Percentiles rank a stretch among this genome's conserved stretches.
These are phyloP conservation scores for Mimosa bimucronata DNA, from an alignment of 306 rosid genomes.

Conservation along the genomic window DNA sequence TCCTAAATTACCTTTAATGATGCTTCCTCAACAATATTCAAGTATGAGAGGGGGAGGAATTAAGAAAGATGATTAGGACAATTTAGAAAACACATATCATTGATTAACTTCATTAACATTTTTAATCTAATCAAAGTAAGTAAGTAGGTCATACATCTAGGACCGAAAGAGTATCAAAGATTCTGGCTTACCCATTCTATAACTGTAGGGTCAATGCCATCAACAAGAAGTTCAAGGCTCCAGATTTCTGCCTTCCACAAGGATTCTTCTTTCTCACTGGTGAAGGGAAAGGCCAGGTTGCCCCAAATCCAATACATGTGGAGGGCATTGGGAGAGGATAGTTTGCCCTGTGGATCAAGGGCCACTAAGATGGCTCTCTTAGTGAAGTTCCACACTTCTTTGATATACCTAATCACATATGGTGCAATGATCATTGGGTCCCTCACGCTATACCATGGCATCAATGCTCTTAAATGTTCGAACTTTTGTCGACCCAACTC, in stretches of 20 bases:
- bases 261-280: conserved; percentile 31
- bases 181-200: conserved; percentile 13
- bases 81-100: too few species aligned
- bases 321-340: conserved; percentile 26
- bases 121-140: too few species aligned
- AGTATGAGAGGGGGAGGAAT: too few species aligned
- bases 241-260: conserved; percentile 35
- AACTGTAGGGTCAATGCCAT: conserved; percentile 31
- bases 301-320: conserved; percentile 40
- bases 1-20: too few species aligned
- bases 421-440: conserved; percentile 25
- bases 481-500: conserved; percentile 5
- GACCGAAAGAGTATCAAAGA: too few species aligned
- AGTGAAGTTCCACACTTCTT: conserved; percentile 30
- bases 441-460: conserved; percentile 33
- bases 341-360: conserved; percentile 30
- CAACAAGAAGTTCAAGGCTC: conserved; percentile 30
- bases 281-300: conserved; percentile 31
- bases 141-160: too few species aligned
- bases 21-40: too few species aligned
- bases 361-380: conserved; percentile 20
- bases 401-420: conserved; percentile 23
- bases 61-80: too few species aligned
- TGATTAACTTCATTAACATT: too few species aligned
- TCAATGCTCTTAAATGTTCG: conserved; percentile 2